Evolutionary conservation across 345 rosid species (phyloP), one percentile per base, ranked within the genome.

Genomic region (Nasturtium officinale): DNA sequence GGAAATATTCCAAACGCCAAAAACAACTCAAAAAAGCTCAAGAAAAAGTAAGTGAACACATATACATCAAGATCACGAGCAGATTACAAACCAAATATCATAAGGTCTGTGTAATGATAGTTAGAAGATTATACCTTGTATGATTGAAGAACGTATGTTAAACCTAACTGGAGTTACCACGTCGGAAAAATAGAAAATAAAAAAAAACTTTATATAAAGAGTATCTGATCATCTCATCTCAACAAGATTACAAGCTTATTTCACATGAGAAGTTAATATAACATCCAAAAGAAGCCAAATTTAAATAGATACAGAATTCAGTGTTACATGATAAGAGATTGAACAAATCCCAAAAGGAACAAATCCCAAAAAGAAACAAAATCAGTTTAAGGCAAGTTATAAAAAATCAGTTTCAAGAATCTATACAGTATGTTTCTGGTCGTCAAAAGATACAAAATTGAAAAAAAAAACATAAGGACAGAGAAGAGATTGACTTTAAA

Each of bases 1-100:
- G 84, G 40, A 76, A 73, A 78, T 82, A 82, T 43, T 42, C 15
- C 21, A 59, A 77, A 35, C 73, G 72, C 53, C 10, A 59, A 77
- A 68, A 68, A 59, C 26, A 46, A 79, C 71, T 79, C 73, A 77
- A 79, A 40, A 79, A 69, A 48, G 68, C 70, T 77, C 50, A 55
- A 57, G 9, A 35, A 47, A 0, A 63, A 61, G 18, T 40, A 51
- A 50, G 26, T 2, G 5, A 51, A 15, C 17, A 76, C 53, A 62
- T 33, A 7, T 40, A 69, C 75, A 69, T 60, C 65, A 76, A 61
- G 11, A 42, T 16, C 48, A 60, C 15, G 23, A 55, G 7, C 3
- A 65, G 1, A 65, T 33, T 54, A 21, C 9, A 65, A 26, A 18
- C 26, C 11, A 56, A 9, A 26, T 33, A 37, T 3, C 6, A 23